These are phyloP conservation scores for Silene uniflora DNA, from an alignment of 148 eudicot genomes.

Conservation along the genomic window DNA sequence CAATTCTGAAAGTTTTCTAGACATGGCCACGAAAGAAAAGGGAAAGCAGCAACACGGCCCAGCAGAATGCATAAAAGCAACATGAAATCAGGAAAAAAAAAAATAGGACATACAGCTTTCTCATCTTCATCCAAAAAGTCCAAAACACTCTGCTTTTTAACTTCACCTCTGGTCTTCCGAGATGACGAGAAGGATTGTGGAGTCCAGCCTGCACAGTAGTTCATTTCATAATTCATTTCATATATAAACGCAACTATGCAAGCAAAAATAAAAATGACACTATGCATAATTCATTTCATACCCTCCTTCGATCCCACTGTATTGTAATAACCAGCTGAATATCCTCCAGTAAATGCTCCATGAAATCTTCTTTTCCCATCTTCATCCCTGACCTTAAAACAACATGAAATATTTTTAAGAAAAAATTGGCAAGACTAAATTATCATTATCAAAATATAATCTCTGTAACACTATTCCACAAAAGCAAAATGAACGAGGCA, in stretches of 20 bases:
- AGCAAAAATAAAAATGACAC: not conserved
- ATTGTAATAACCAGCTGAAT: constrained; percentile 89
- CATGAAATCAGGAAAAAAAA: not conserved
- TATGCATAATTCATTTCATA: constrained; percentile 24
- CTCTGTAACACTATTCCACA: not conserved
- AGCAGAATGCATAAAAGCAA: constrained; percentile 2
- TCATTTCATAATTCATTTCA: no score
- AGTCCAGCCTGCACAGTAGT: constrained; percentile 63
- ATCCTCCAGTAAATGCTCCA: constrained; percentile 97
- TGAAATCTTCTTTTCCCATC: constrained; percentile 97
- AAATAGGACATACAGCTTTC: constrained; percentile 57
- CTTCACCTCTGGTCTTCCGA: constrained; percentile 79
- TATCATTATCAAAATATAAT: not conserved
- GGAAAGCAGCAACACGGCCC: constrained; percentile 5
- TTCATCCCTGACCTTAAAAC: constrained; percentile 81
- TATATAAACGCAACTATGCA: constrained; percentile 2
- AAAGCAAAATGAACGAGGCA: not conserved
- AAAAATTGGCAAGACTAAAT: not conserved
- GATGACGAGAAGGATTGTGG: constrained; percentile 91
- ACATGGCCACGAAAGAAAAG: not conserved
- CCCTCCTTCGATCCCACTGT: constrained; percentile 98
- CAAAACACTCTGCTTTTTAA: constrained; percentile 58
- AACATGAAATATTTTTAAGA: constrained; percentile 5
- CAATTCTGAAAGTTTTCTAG: not conserved
- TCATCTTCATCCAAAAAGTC: constrained; percentile 95